Base-by-base conservation (phyloP, 2,329 filamentous ascomycete genomes). In the Cucurbitaria berberidis region DNA sequence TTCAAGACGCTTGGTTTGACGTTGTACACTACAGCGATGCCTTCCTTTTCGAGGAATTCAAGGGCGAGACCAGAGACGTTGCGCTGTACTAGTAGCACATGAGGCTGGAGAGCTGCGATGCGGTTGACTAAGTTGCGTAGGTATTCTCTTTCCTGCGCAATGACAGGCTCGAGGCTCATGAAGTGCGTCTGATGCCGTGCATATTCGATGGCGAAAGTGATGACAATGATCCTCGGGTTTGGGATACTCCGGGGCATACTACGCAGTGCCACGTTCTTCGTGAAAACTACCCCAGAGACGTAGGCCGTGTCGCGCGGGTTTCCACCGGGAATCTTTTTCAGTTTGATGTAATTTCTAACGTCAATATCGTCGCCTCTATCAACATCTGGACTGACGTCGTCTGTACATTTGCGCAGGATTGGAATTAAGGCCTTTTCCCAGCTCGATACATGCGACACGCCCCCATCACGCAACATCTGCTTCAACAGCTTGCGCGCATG, bases 161-260 rank as follows among this genome's bases (percentile, higher is more conserved):
- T 96, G 50, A 99, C 92, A 34, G 93, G 93, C 66, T 98, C 92
- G 44, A 99, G 79, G 66, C 95, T 99, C 93, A 99, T 97, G 73
- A 99, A 98, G 72, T 98, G 93, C 59, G 91, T 85, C 69, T 93
- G 88, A 64, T 97, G 92, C 34, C 95, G 86, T 53, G 96, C 91
- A 74, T 99, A 99, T 72, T 99, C 95, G 52, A 99, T 91, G 0
- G 95, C 88, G 69, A 99, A 99, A 0, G 92, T 93, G 51, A 99
- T 88, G 59, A 99, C 91, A 43, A 96, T 83, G 56, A 99, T 95
- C 27, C 91, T 87, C 3, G 95, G 95, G 48, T 90, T 88, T 11
- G 83, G 76, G 57, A 98, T 95, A 58, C 86, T 90, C 51, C 95
- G 86, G 16, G 90, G 88, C 95, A 99, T 99, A 74, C 89, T 96